phyloP scores from a whole-genome alignment of 2,329 filamentous ascomycete genomes.

The Penicillium sumatraense region DNA sequence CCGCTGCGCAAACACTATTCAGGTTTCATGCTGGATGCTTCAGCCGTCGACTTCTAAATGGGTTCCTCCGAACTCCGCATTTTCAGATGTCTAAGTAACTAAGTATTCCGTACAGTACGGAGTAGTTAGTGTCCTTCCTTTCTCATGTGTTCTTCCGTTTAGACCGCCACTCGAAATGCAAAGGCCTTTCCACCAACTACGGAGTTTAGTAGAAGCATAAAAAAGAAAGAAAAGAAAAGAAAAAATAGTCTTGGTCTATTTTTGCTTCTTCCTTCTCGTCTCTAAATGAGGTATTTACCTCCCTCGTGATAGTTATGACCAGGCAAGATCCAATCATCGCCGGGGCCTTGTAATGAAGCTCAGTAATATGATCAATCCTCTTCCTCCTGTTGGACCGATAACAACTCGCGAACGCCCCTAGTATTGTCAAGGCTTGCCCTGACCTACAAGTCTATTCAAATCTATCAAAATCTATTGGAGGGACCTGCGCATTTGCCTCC shows the following conservation, averaged over 20 bases:
- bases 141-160: neutral
- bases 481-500: conserved; percentile 8
- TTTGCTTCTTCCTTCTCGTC: neutral
- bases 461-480: conserved; percentile 12
- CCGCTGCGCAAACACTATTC: conserved; percentile 3
- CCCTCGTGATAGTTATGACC: conserved; percentile 5
- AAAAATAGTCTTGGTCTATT: neutral
- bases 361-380: conserved; percentile 24
- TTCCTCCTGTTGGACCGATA: conserved; percentile 32
- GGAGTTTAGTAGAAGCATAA: too few relatives aligned
- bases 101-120: too few relatives aligned
- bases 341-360: conserved; percentile 14
- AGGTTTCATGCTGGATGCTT: conserved; percentile 3
- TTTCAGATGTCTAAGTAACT: neutral
- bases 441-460: conserved; percentile 5
- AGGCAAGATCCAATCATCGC: conserved; percentile 16
- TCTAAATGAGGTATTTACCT: too few relatives aligned
- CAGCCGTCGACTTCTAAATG: neutral
- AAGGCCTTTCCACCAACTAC: neutral
- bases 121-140: neutral
- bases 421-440: neutral
- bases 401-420: conserved; percentile 10
- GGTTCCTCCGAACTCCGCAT: neutral
- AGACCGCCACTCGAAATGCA: conserved; percentile 9
- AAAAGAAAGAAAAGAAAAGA: too few relatives aligned